These are phyloP conservation scores for Pichia deserticola DNA, from an alignment of 805 yeast genomes.

Conservation along the genomic window DNA sequence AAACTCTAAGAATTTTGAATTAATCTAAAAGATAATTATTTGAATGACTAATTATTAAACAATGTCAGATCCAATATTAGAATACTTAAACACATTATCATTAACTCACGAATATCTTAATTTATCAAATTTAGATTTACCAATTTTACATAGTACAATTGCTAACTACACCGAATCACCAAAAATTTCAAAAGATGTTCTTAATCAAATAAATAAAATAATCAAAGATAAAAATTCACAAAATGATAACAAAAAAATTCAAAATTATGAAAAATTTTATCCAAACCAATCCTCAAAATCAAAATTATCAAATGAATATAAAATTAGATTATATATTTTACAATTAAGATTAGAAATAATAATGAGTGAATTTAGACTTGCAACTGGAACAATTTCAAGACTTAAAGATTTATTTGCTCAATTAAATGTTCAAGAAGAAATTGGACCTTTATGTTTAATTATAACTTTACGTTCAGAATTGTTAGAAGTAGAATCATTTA, in stretches of 20 bases:
- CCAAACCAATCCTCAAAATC: too few relatives aligned
- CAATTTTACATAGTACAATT: not conserved
- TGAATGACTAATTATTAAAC: too few relatives aligned
- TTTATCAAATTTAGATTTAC: not conserved
- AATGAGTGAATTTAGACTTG: constrained; percentile 8
- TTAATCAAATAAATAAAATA: not conserved
- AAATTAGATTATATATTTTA: constrained; percentile 6
- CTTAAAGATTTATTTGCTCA: constrained; percentile 9
- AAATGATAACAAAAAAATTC: not conserved
- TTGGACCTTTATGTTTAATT: constrained; percentile 2
- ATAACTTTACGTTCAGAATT: constrained; percentile 2
- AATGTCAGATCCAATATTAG: constrained; percentile 1
- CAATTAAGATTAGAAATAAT: constrained; percentile 10
- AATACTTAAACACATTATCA: not conserved
- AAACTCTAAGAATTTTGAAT: too few relatives aligned
- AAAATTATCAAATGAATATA: not conserved
- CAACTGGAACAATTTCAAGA: constrained; percentile 8
- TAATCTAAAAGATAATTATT: too few relatives aligned
- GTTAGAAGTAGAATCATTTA: constrained; percentile 1
- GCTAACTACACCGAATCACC: constrained; percentile 1
- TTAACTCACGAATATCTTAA: constrained; percentile 3
- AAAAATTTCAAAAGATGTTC: not conserved
- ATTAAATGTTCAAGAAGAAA: constrained; percentile 5
- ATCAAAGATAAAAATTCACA: not conserved
- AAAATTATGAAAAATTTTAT: not conserved